Base-by-base conservation (phyloP, 306 rosid genomes). In the Castanea crenata region DNA sequence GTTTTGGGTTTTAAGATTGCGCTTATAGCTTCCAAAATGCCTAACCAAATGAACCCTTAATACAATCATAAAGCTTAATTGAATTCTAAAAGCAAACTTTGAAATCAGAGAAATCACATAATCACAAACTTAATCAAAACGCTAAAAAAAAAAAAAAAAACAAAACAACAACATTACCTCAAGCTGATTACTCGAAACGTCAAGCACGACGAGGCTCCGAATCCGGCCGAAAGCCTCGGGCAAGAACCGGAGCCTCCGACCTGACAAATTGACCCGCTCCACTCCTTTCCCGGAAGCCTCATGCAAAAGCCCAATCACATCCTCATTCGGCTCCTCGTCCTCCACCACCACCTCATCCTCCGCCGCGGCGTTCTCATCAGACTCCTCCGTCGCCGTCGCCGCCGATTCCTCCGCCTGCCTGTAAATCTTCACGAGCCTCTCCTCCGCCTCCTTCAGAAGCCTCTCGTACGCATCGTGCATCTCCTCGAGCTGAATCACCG, bases 371-470 rank as follows among this genome's bases (percentile, higher is more conserved):
- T 34, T 74, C 2, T 73, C 74, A 1, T 58, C 69, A 6, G 31
- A 71, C 1, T 13, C 51, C 6, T 57, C 74, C 0, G 55, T 69
- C 1, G 86, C 85, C 19, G 71, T 85, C 74, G 74, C 80, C 34
- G 81, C 91, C 69, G 83, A 74, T 70, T 86, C 86, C 72, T 41
- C 46, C 46, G 46, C 46, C 46, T 41, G 46, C 46, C 46, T 41
- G 12, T 95, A 95, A 85, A 95, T 93, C 88, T 90, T 90, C 75
- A 55, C 89, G 23, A 95, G 76, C 72, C 93, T 65, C 72, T 83
- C 86, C 87, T 95, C 99, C 0, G 98, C 98, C 16, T 93, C 93
- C 85, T 79, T 90, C 20, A 95, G 88, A 34, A 95, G 84, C 83
- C 83, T 93, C 79, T 81, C 93, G 80, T 95, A 95, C 5, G 96